Evolutionary conservation across 371 early-diverging fungal genomes (phyloP).

Genomic region (Mortierella sp.): DNA sequence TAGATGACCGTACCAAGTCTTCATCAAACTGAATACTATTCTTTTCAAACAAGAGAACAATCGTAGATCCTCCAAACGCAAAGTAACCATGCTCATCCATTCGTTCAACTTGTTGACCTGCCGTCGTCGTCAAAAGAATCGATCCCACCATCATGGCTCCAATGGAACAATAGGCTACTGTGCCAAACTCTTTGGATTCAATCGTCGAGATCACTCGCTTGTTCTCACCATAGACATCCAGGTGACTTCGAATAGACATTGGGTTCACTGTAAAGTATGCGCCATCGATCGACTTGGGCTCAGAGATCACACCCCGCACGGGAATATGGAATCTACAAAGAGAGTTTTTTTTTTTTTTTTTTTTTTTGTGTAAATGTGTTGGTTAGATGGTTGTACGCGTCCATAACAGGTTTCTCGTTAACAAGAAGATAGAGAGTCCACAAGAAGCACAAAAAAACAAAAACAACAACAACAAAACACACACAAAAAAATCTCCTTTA

Average conservation of each 20-base stretch:
- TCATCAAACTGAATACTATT: slow-evolving; percentile 70
- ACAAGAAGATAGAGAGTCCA: slow-evolving; percentile 2
- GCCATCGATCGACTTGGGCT: slow-evolving; percentile 71
- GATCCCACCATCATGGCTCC: slow-evolving; percentile 94
- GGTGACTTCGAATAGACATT: slow-evolving; percentile 81
- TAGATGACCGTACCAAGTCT: slow-evolving; percentile 65
- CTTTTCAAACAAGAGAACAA: slow-evolving; percentile 77
- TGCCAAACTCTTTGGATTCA: slow-evolving; percentile 76
- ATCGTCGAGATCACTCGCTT: slow-evolving; percentile 77
- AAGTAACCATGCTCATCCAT: slow-evolving; percentile 89
- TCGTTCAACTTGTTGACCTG: slow-evolving; percentile 63
- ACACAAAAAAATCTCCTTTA: slow-evolving; percentile 14
- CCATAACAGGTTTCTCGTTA: not conserved
- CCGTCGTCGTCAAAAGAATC: slow-evolving; percentile 72
- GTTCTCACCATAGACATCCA: slow-evolving; percentile 91
- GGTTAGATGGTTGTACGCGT: no score
- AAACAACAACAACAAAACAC: no score
- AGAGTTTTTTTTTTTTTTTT: no score
- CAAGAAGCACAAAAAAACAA: not conserved
- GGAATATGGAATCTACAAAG: slow-evolving; percentile 79
- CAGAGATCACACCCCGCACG: slow-evolving; percentile 74
- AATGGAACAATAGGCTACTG: slow-evolving; percentile 77
- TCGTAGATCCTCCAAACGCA: slow-evolving; percentile 84
- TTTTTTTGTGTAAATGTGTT: no score
- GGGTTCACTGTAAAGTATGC: slow-evolving; percentile 89